A percentile compares a stretch with the other conserved stretches of the same genome.
Conservation (phyloP, 2,329 filamentous ascomycete species). For the Davidsoniella neocaledoniae region DNA sequence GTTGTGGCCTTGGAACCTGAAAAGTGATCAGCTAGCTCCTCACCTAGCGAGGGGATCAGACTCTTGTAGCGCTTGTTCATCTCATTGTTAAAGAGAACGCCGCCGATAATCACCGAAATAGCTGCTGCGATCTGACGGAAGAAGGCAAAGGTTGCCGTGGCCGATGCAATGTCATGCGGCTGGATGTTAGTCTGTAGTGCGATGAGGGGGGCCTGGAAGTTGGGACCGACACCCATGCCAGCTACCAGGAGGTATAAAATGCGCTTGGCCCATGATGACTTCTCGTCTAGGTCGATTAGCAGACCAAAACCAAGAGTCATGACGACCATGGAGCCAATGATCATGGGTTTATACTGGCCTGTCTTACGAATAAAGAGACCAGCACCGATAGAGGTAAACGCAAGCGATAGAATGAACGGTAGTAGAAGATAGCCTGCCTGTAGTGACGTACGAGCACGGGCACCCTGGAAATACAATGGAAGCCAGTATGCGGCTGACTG, state of each 20-base stretch:
- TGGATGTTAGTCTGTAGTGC: slow-evolving; percentile 48
- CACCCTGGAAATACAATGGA: slow-evolving; percentile 70
- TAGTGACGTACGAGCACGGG: slow-evolving; percentile 50
- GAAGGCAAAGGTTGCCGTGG: slow-evolving; percentile 50
- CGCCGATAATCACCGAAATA: slow-evolving; percentile 53
- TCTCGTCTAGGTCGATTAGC: slow-evolving; percentile 42
- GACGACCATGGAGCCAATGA: slow-evolving; percentile 40
- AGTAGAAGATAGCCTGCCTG: slow-evolving; percentile 60
- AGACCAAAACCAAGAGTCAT: slow-evolving; percentile 49
- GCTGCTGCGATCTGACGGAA: slow-evolving; percentile 52
- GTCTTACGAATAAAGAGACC: slow-evolving; percentile 45
- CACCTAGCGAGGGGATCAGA: slow-evolving; percentile 33
- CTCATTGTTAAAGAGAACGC: slow-evolving; percentile 64
- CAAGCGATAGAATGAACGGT: slow-evolving; percentile 51
- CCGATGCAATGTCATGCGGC: slow-evolving; percentile 48
- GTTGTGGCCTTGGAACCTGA: slow-evolving; percentile 44
- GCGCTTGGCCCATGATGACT: slow-evolving; percentile 36
- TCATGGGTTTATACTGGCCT: slow-evolving; percentile 45
- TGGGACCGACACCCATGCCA: slow-evolving; percentile 48
- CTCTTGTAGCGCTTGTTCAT: slow-evolving; percentile 40
- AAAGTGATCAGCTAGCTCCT: slow-evolving; percentile 31
- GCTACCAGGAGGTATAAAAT: slow-evolving; percentile 46
- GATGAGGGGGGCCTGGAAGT: slow-evolving; percentile 53
- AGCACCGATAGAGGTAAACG: slow-evolving; percentile 40
- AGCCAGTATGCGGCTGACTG: slow-evolving; percentile 66